These are phyloP conservation scores for Linderina pennispora DNA, from an alignment of 192 early-diverging fungal species.

Conservation along the genomic window DNA sequence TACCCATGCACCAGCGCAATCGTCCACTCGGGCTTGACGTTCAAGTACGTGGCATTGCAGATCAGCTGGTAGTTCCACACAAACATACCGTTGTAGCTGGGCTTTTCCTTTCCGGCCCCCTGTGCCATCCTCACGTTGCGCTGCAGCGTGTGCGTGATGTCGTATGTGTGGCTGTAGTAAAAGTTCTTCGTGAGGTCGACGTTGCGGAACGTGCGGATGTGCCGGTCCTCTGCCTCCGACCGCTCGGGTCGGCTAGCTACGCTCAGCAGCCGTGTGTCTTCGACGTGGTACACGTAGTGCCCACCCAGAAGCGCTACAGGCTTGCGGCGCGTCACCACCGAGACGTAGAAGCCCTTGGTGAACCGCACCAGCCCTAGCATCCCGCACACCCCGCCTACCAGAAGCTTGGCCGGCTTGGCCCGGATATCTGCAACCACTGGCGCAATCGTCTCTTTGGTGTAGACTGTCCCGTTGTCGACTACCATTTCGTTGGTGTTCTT, in stretches of 20 bases:
- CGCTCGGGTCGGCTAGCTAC: slow-evolving; percentile 67
- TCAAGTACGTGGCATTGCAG: slow-evolving; percentile 39
- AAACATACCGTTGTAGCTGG: slow-evolving; percentile 78
- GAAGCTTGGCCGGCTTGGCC: slow-evolving; percentile 52
- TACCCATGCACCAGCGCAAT: slow-evolving; percentile 82
- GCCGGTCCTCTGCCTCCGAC: slow-evolving; percentile 69
- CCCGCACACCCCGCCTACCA: slow-evolving; percentile 21
- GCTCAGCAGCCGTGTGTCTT: slow-evolving; percentile 74
- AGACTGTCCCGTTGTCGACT: slow-evolving; percentile 71
- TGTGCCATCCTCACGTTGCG: slow-evolving; percentile 50
- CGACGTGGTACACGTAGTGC: slow-evolving; percentile 94
- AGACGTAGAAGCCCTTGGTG: slow-evolving; percentile 89
- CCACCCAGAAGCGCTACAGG: slow-evolving; percentile 91
- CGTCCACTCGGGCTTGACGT: slow-evolving; percentile 34
- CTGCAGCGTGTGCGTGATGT: slow-evolving; percentile 88
- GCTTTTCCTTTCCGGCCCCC: neutral
- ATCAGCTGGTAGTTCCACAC: slow-evolving; percentile 85
- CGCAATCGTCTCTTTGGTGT: slow-evolving; percentile 66
- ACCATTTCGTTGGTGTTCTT: slow-evolving; percentile 58
- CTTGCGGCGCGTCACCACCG: slow-evolving; percentile 72
- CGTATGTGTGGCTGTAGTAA: slow-evolving; percentile 97
- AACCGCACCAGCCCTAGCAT: slow-evolving; percentile 78
- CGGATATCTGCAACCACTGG: slow-evolving; percentile 71
- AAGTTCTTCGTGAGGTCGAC: slow-evolving; percentile 94
- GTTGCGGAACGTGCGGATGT: slow-evolving; percentile 80